Evolutionary conservation across 352 stramenopile species (phyloP), one percentile per base, ranked within the genome.

Genomic region (Phytophthora rubi): DNA sequence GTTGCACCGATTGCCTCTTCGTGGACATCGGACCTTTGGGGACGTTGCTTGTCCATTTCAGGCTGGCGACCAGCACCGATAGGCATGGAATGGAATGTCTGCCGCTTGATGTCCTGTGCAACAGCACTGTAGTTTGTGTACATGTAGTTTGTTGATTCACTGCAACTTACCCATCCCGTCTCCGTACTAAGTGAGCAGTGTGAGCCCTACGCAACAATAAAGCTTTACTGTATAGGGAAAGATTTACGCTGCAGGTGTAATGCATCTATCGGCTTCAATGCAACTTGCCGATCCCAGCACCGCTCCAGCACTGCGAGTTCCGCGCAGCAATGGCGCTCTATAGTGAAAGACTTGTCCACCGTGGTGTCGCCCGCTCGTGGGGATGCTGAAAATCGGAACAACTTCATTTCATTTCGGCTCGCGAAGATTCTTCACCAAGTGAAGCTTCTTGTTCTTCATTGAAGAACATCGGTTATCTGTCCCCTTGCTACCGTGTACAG

Each of bases 21-120:
- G 62, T 49, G 45, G 26, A 76, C 65, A 73, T 70, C 65, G 70
- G 65, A 73, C 48, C 70, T 70, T 73, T 39, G 33, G 18, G 70
- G 70, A 62, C 70, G 57, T 39, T 37, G 23, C 33, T 58, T 59
- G 53, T 62, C 39, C 54, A 42, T 42, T 53, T 52, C 45, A 39
- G 35, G 12, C n/a, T 10, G 28, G 23, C 21, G 48, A 12, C 60
- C 32, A 47, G 21, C n/a, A 45, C 33, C 35, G 15, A 62, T 71
- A 67, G 16, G 52, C 56, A 13, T 32, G 53, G 56, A 57, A 71
- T 26, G 23, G 23, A 26, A 26, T 26, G 23, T 3, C 23, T 57
- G 53, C 16, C 30, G 33, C 10, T 5, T 4, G 33, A 12, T 39
- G 33, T 9, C 33, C 13, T 9, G 33, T 12, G 33, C 33, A 39